Evolutionary conservation across 106 monocot genomes (phyloP).

Genomic region (Platanthera zijinensis): DNA sequence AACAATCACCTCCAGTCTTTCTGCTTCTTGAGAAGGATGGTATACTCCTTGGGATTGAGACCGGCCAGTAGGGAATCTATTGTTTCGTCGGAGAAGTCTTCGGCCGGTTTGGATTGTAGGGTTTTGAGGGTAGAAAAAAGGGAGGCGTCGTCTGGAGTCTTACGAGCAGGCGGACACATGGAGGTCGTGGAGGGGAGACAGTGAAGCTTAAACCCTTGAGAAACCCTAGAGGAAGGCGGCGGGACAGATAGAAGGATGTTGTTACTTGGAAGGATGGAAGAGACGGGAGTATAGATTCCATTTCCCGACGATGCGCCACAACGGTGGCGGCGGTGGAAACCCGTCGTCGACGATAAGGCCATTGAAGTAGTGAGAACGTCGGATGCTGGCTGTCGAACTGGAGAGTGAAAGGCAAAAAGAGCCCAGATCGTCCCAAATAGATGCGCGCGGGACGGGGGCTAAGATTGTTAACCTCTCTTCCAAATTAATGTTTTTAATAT

Average conservation of each 20-base stretch:
- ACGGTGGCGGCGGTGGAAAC: not conserved
- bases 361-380: not conserved
- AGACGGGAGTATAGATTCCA: not conserved
- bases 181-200: not conserved
- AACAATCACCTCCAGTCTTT: slow-evolving; percentile 33
- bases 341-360: slow-evolving; percentile 1
- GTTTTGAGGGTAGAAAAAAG: slow-evolving; percentile 11
- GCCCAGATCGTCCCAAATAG: too few species aligned
- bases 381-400: not conserved
- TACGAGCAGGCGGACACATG: not conserved
- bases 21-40: slow-evolving; percentile 55
- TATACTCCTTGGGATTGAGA: slow-evolving; percentile 57
- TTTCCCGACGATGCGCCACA: not conserved
- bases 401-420: too few species aligned
- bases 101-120: slow-evolving; percentile 10
- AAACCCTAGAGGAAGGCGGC: not conserved
- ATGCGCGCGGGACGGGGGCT: too few species aligned
- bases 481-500: too few species aligned
- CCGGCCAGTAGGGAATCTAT: slow-evolving; percentile 22
- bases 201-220: slow-evolving; percentile 6
- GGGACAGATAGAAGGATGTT: not conserved
- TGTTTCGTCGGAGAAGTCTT: slow-evolving; percentile 6
- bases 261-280: slow-evolving; percentile 10
- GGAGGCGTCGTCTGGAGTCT: not conserved
- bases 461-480: too few species aligned